phyloP scores from a whole-genome alignment of 257 asterid species.

The Jaltomata sinuosa region DNA sequence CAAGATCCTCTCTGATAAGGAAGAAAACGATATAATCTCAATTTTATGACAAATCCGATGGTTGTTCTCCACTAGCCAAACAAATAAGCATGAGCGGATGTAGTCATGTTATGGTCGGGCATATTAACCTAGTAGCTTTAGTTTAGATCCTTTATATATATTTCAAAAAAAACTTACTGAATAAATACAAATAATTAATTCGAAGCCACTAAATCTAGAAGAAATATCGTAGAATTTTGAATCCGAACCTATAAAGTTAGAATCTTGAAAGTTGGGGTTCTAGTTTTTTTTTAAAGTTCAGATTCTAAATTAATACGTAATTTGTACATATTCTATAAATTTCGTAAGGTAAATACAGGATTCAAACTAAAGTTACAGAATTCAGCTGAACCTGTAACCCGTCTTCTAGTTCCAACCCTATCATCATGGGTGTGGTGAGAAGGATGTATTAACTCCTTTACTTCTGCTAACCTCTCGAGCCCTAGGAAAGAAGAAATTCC shows the following conservation, averaged over 20 bases:
- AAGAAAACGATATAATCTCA: not conserved
- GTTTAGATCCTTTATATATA: no score
- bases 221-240: not conserved
- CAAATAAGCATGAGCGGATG: not conserved
- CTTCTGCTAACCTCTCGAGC: not conserved
- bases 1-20: not conserved
- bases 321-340: not conserved
- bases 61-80: not conserved
- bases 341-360: not conserved
- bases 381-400: not conserved
- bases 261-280: not conserved
- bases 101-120: no score
- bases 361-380: not conserved
- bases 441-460: not conserved
- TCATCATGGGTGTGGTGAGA: not conserved
- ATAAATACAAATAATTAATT: no score
- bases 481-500: not conserved
- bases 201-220: not conserved
- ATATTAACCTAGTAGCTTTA: no score
- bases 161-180: no score
- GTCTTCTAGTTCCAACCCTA: not conserved
- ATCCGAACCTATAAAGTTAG: not conserved
- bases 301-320: not conserved
- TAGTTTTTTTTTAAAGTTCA: not conserved
- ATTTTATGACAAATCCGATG: not conserved